These are phyloP conservation scores for Mycena amicta DNA, from an alignment of 768 basidiomycete genomes.

Conservation along the genomic window DNA sequence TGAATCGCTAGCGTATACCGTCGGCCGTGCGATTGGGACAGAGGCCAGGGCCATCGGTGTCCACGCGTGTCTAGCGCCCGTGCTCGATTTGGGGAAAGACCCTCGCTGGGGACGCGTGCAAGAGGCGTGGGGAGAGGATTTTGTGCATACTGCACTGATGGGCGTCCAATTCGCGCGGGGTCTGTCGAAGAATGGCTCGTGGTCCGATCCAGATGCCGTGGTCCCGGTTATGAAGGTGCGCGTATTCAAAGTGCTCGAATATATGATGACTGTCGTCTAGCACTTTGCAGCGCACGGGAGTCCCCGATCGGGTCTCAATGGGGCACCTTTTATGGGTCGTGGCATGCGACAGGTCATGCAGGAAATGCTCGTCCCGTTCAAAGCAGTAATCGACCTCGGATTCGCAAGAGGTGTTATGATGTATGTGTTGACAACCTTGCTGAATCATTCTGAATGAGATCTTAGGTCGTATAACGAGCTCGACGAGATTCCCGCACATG, in stretches of 20 bases:
- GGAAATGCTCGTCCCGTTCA: constrained; percentile 30
- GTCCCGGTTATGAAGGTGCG: constrained; percentile 29
- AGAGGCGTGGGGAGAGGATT: constrained; percentile 32
- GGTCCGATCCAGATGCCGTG: constrained; percentile 29
- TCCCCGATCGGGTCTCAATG: constrained; percentile 27
- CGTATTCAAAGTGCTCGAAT: neutral
- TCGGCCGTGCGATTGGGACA: constrained; percentile 27
- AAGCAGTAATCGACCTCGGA: constrained; percentile 26
- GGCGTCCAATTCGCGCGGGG: constrained; percentile 28
- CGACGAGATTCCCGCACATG: constrained; percentile 27
- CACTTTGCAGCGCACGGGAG: constrained; percentile 31
- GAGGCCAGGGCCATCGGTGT: constrained; percentile 30
- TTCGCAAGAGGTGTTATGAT: constrained; percentile 30
- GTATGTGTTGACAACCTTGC: constrained; percentile 7
- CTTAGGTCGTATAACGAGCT: constrained; percentile 29
- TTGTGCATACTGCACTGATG: constrained; percentile 27
- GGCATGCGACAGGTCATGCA: constrained; percentile 26
- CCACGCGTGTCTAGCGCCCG: constrained; percentile 28
- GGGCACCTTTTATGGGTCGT: constrained; percentile 26
- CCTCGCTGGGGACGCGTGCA: constrained; percentile 29
- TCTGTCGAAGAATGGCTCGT: constrained; percentile 28
- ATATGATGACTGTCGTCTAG: constrained; percentile 5
- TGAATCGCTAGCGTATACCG: constrained; percentile 18
- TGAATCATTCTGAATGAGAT: neutral
- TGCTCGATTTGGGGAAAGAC: constrained; percentile 32